These are phyloP conservation scores for Pythium aquatile DNA, from an alignment of 352 stramenopile genomes.

Conservation along the genomic window DNA sequence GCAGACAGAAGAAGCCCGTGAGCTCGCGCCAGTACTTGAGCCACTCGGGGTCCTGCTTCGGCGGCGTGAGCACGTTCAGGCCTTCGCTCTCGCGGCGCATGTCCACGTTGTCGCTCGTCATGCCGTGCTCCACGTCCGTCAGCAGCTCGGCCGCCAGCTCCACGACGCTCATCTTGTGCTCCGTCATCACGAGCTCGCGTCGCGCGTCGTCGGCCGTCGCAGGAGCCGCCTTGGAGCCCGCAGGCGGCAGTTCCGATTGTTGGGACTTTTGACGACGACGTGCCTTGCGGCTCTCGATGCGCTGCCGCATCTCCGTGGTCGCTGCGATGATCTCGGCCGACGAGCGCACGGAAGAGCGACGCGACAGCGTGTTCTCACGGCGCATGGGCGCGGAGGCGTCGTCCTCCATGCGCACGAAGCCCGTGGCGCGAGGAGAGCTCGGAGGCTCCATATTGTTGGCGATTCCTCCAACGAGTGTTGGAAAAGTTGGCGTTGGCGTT, in stretches of 20 bases:
- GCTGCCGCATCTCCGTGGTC: constrained; percentile 55
- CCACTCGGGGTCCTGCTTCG: constrained; percentile 50
- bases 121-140: constrained; percentile 41
- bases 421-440: constrained; percentile 28
- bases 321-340: constrained; percentile 55
- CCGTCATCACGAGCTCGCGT: constrained; percentile 49
- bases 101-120: constrained; percentile 48
- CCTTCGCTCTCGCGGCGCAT: constrained; percentile 47
- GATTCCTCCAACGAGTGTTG: neutral
- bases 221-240: neutral
- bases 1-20: constrained; percentile 54
- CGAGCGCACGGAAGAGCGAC: constrained; percentile 43
- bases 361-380: constrained; percentile 22
- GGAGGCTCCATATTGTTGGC: constrained; percentile 30
- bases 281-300: constrained; percentile 47
- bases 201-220: constrained; percentile 30
- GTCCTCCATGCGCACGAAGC: constrained; percentile 41
- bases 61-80: constrained; percentile 52
- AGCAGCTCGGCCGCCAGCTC: constrained; percentile 47
- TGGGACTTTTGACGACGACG: constrained; percentile 32
- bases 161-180: constrained; percentile 50
- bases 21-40: constrained; percentile 58
- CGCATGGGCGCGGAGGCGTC: constrained; percentile 17
- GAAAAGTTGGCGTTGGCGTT: neutral
- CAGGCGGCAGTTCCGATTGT: neutral